Evolutionary conservation across 139 green algal species (phyloP), one percentile per base, ranked within the genome.

Genomic region (Coccomyxa sp.): DNA sequence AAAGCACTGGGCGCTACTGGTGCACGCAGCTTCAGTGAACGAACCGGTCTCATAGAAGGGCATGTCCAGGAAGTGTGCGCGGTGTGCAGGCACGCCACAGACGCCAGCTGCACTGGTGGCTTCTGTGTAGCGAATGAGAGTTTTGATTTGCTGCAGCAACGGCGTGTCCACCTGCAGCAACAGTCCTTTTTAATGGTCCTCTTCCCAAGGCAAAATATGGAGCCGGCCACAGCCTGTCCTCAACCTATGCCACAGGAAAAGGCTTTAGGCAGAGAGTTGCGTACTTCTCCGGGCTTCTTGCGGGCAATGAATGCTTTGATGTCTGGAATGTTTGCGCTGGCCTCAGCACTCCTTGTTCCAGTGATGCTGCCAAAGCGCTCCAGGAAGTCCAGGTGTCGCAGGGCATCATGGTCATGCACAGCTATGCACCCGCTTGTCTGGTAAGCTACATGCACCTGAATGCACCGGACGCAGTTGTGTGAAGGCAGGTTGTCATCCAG

Each of bases 11-110:
- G n/a, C n/a, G n/a, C n/a, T 51, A 51, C 3, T 51, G 38, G 38
- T 51, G 38, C 38, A 7, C 38, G 38, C 38, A 51, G 7, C 38
- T 51, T 51, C 7, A 7, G 7, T 51, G 38, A 51, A 51, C n/a
- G 23, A 45, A 86, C 83, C 83, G 10, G 83, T 84, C 31, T 83
- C 25, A 27, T 86, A 86, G 75, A 86, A 86, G 32, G 83, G 83
- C 79, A 86, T 84, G 58, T 84, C 32, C 17, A 86, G 71, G 79
- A 86, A 86, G 68, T 81, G 79, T 0, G 60, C 13, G 58, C 59
- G 32, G 10, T 10, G 25, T 7, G 51, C 23, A n/a, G 78, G 32
- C 15, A 63, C 79, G 13, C 83, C 83, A 57, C 83, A 86, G n/a
- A 79, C 79, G 68, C 83, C 66, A 31, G 38, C 76, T 28, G 83